Evolutionary conservation across 2,329 filamentous ascomycete species (phyloP).

Genomic region (Colletotrichum sp.): DNA sequence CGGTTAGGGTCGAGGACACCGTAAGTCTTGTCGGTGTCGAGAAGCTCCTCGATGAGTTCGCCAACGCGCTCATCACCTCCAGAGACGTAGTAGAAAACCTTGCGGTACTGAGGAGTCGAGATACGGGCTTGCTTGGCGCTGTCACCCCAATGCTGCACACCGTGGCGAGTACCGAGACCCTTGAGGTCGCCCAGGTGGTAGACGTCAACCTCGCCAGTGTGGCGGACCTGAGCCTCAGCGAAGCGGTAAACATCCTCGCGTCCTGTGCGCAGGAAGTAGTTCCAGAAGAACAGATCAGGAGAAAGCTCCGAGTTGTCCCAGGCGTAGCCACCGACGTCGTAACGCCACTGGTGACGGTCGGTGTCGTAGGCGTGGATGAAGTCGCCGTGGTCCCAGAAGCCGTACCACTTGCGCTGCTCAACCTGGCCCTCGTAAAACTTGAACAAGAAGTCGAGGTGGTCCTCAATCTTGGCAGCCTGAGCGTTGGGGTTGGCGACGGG

Average conservation of each 20-base stretch:
- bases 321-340: constrained; percentile 67
- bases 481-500: constrained; percentile 25
- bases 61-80: constrained; percentile 64
- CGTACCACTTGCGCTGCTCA: constrained; percentile 65
- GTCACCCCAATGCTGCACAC: constrained; percentile 66
- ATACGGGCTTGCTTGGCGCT: constrained; percentile 68
- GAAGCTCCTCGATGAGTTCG: constrained; percentile 55
- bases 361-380: constrained; percentile 67
- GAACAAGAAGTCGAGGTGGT: constrained; percentile 60
- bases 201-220: constrained; percentile 66
- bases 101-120: constrained; percentile 61
- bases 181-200: constrained; percentile 65
- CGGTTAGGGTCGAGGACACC: constrained; percentile 59
- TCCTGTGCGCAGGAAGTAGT: constrained; percentile 65
- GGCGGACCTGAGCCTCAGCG: constrained; percentile 62
- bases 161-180: constrained; percentile 66
- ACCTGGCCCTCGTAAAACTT: constrained; percentile 62
- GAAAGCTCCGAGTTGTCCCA: constrained; percentile 72
- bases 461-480: constrained; percentile 48
- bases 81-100: constrained; percentile 59
- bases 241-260: constrained; percentile 62
- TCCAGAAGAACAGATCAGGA: constrained; percentile 68
- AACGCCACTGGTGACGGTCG: constrained; percentile 65
- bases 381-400: constrained; percentile 67
- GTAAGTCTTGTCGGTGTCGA: constrained; percentile 60